A percentile compares a stretch with the other conserved stretches of the same genome.
Conservation (phyloP, 805 yeast genomes). For the Candida chauliodis region DNA sequence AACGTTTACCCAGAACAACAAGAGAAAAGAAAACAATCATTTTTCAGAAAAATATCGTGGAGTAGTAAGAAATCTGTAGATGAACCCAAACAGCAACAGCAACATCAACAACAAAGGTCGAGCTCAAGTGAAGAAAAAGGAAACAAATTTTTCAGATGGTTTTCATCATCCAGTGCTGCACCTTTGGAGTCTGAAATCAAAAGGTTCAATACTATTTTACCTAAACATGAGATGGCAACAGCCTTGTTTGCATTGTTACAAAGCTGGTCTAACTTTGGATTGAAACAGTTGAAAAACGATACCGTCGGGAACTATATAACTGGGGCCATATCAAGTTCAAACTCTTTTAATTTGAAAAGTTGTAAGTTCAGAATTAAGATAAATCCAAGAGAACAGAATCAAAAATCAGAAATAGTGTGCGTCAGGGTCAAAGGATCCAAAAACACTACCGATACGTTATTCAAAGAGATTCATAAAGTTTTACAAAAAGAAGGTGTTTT, state of each 20-base stretch:
- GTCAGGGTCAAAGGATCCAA: constrained; percentile 63
- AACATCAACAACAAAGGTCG: constrained; percentile 12
- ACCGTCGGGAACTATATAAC: constrained; percentile 42
- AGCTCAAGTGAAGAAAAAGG: constrained; percentile 22
- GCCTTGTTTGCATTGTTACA: constrained; percentile 59
- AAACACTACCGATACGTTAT: constrained; percentile 57
- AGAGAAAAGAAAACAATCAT: constrained; percentile 31
- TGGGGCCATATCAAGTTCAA: constrained; percentile 62
- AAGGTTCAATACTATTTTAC: constrained; percentile 37
- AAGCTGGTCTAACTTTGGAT: constrained; percentile 71
- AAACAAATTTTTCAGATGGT: constrained; percentile 39
- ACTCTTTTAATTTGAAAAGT: constrained; percentile 59
- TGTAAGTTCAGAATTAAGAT: constrained; percentile 61
- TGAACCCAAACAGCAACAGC: constrained; percentile 24
- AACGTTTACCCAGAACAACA: constrained; percentile 17
- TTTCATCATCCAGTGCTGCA: constrained; percentile 32
- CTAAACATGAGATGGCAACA: constrained; percentile 55
- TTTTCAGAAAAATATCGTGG: constrained; percentile 52
- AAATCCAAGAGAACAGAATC: constrained; percentile 33
- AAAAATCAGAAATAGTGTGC: constrained; percentile 54
- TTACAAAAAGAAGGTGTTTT: constrained; percentile 62
- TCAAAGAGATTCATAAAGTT: constrained; percentile 61
- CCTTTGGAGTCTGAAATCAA: constrained; percentile 25
- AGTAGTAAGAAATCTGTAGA: constrained; percentile 41
- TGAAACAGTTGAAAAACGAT: constrained; percentile 50